Base-by-base conservation (phyloP, 2,329 filamentous ascomycete genomes). In the Penicillium sp. region DNA sequence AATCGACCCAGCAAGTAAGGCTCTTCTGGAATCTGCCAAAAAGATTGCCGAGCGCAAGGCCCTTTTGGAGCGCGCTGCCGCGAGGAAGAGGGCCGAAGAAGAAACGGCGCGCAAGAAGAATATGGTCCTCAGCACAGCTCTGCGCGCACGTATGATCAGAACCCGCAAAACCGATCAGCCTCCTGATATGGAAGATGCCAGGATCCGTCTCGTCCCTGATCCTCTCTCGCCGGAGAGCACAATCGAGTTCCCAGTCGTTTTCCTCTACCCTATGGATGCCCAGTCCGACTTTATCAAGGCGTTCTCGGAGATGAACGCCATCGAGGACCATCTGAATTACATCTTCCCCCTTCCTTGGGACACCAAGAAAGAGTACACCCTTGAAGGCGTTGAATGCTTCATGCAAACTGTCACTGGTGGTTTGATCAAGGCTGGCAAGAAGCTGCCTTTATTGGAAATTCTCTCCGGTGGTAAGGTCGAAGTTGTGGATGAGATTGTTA, bases 301-400 rank as follows among this genome's bases (percentile, higher is more conserved):
- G 0, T 94, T 96, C 66, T 81, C 82, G 50, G 94, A 97, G 79
- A 84, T 82, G 57, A 86, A 94, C 64, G 82, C 82, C 16, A 78
- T 97, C 28, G 81, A 80, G 8, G 86, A 93, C 62, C 92, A 97
- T 73, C 78, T 99, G 47, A 80, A 81, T 4, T 96, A 97, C 67
- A 87, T 97, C 10, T 84, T 99, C 55, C 93, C 92, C 2, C 74
- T 91, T 66, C 91, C 91, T 12, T 99, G 94, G 94, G 94, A 97
- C 66, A 68, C 73, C 16, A 77, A 81, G 57, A 75, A 81, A 1
- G 85, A 85, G 66, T 97, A 96, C 73, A 82, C 77, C 0, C 64
- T 80, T 1, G 78, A 79, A 0, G 78, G 75, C 0, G 90, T 96
- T 5, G 91, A 96, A 64, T 94, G 90, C 67, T 97, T 90, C 73